Evolutionary conservation across 176 grass and related monocot genomes (phyloP), one percentile per base, ranked within the genome.

Genomic region (Thinopyrum elongatum): DNA sequence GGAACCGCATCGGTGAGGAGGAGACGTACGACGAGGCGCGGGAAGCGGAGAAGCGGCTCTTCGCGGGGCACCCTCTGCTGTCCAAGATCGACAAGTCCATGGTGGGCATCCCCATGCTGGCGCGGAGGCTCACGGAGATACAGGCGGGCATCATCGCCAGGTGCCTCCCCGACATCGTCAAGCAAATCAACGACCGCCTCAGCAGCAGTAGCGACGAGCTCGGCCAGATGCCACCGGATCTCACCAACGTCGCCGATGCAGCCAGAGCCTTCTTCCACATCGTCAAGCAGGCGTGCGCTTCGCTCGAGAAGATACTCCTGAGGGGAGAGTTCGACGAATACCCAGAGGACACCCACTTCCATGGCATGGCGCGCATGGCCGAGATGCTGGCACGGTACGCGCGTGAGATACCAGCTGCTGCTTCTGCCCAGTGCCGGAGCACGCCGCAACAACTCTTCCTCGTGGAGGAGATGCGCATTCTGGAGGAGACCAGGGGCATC

Each of bases 1-100:
- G 87, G 84, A 94, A 94, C 81, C 90, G 93, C 60, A 14, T 94
- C 8, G n/a, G n/a, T n/a, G n/a, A n/a, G n/a, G n/a, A n/a, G n/a
- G n/a, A n/a, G n/a, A n/a, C n/a, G n/a, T n/a, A n/a, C n/a, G n/a
- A n/a, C n/a, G n/a, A n/a, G n/a, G n/a, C n/a, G n/a, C n/a, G n/a
- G n/a, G n/a, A n/a, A n/a, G n/a, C n/a, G n/a, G n/a, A n/a, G n/a
- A n/a, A n/a, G n/a, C n/a, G n/a, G n/a, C n/a, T n/a, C n/a, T n/a
- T n/a, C n/a, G n/a, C n/a, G n/a, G n/a, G n/a, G n/a, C n/a, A n/a
- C n/a, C n/a, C n/a, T n/a, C n/a, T n/a, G n/a, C n/a, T n/a, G n/a
- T n/a, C n/a, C n/a, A n/a, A n/a, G n/a, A n/a, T n/a, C n/a, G n/a
- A n/a, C n/a, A n/a, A n/a, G n/a, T n/a, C n/a, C n/a, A n/a, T n/a